phyloP scores from a whole-genome alignment of 1,139 yeast species.

The Debaryomycetaceae sp. region DNA sequence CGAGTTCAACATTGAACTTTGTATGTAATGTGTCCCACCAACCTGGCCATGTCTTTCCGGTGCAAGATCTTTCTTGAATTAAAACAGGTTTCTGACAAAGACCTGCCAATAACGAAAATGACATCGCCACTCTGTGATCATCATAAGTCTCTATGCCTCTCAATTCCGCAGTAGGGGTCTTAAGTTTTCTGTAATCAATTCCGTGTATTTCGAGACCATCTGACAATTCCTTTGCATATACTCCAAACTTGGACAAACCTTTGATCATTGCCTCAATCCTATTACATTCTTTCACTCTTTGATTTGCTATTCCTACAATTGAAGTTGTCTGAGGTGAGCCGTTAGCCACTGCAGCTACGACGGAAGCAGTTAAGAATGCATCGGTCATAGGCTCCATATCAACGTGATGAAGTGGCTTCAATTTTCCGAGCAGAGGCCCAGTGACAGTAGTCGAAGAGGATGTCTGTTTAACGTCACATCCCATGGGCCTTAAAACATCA shows the following conservation, averaged over 20 bases:
- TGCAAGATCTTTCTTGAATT: constrained; percentile 84
- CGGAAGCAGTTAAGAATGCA: constrained; percentile 94
- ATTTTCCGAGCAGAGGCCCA: constrained; percentile 72
- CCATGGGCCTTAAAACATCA: constrained; percentile 93
- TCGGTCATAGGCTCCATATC: constrained; percentile 99
- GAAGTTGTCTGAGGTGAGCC: constrained; percentile 57
- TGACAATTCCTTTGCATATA: constrained; percentile 73
- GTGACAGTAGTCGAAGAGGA: constrained; percentile 84
- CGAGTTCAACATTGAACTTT: constrained; percentile 58
- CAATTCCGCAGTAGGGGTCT: constrained; percentile 43
- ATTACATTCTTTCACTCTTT: constrained; percentile 95
- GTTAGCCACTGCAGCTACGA: constrained; percentile 87
- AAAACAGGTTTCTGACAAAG: constrained; percentile 55
- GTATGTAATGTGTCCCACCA: constrained; percentile 96
- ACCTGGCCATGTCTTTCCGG: constrained; percentile 99
- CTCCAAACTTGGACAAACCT: constrained; percentile 88
- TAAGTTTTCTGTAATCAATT: constrained; percentile 42
- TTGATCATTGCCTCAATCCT: constrained; percentile 93
- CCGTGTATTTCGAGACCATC: constrained; percentile 93
- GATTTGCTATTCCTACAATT: constrained; percentile 95
- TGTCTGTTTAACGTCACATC: constrained; percentile 82
- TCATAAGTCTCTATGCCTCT: constrained; percentile 77
- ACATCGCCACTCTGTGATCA: constrained; percentile 98
- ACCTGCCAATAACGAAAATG: constrained; percentile 81
- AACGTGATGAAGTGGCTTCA: constrained; percentile 68